Percentiles rank a stretch among this genome's conserved stretches.
These are phyloP conservation scores for Auricularia sp. DNA, from an alignment of 768 basidiomycete species.

Conservation along the genomic window DNA sequence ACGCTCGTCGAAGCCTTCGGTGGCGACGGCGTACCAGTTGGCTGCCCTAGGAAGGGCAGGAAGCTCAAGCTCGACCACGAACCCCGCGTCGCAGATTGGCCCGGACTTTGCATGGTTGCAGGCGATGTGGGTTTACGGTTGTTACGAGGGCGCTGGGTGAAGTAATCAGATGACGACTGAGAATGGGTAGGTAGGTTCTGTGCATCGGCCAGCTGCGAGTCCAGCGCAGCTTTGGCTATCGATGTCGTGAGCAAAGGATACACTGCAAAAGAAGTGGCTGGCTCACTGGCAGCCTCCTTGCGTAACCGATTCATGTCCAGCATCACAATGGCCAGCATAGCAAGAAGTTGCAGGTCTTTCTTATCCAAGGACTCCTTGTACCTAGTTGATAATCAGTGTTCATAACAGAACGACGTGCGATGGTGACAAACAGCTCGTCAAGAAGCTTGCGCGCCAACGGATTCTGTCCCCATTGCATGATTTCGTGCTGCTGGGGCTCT, in stretches of 20 bases:
- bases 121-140: constrained; percentile 5
- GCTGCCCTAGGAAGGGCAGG: neutral
- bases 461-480: constrained; percentile 10
- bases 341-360: constrained; percentile 74
- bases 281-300: neutral
- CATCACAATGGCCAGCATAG: constrained; percentile 62
- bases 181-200: too few species aligned
- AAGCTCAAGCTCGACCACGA: constrained; percentile 54
- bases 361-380: constrained; percentile 32
- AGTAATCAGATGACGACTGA: neutral
- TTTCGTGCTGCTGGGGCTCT: neutral
- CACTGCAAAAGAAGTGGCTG: neutral
- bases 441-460: constrained; percentile 12
- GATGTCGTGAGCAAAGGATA: neutral
- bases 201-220: too few species aligned
- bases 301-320: constrained; percentile 34
- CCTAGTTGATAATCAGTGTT: constrained; percentile 20
- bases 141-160: constrained; percentile 1
- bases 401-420: neutral
- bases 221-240: too few species aligned
- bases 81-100: constrained; percentile 34
- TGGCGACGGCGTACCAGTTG: neutral
- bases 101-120: neutral
- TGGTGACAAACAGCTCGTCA: constrained; percentile 11
- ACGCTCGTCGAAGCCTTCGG: neutral